Base-by-base conservation (phyloP, 2,329 filamentous ascomycete species). In the Ustilaginoidea virens region DNA sequence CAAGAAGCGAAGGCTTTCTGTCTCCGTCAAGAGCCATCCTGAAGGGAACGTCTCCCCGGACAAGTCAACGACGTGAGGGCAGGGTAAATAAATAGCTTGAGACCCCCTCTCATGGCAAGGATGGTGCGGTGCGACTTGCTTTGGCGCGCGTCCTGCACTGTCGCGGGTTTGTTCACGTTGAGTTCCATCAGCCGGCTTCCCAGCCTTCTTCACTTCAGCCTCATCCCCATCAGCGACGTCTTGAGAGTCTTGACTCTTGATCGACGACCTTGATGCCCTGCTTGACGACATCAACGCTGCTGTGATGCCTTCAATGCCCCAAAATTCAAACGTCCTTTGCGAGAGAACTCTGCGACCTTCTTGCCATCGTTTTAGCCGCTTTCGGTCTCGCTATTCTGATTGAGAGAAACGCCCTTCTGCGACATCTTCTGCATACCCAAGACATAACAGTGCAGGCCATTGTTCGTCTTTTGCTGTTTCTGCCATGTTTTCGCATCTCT, bases 331-430 rank as follows among this genome's bases (percentile, higher is more conserved):
- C 23, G 8, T 13, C 20, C 17, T 26, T 28, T 31, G 27, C 20
- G 27, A 24, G 16, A 26, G n/a, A n/a, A n/a, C 17, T 17, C 27
- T 30, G 27, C 25, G 27, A 31, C 32, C 14, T 13, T 32, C 27
- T 29, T n/a, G 24, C 32, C 23, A 19, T 29, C 26, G 13, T 27
- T 21, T 9, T 26, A 22, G 31, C 27, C 26, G 22, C 30, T 17
- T 29, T n/a, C n/a, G n/a, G 30, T 37, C 33, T 37, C 20, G 32
- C 28, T 24, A 17, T 29, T 20, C 12, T 27, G 12, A n/a, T n/a
- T n/a, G n/a, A n/a, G n/a, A n/a, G n/a, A n/a, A n/a, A n/a, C n/a
- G n/a, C n/a, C n/a, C n/a, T n/a, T n/a, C n/a, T n/a, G n/a, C n/a
- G n/a, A n/a, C n/a, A n/a, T n/a, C n/a, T n/a, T n/a, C n/a, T n/a